Conservation (phyloP, 164 flowering plant species). For the Umbellularia californica region DNA sequence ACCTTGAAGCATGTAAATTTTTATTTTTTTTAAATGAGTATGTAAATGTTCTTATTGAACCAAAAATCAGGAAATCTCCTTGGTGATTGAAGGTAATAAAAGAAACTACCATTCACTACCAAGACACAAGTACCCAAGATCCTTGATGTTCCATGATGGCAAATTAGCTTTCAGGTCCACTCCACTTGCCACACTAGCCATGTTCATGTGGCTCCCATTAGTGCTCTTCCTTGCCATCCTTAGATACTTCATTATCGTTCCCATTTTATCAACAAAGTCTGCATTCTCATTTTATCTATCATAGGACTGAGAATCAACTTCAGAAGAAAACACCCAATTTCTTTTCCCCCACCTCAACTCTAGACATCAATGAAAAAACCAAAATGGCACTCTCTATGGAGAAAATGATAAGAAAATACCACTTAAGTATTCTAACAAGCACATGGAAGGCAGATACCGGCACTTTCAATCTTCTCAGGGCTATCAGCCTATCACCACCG, state of each 20-base stretch:
- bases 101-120: constrained; percentile 29
- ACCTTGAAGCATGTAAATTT: no score
- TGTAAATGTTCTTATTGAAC: not conserved
- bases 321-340: constrained; percentile 1
- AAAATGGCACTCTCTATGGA: constrained; percentile 34
- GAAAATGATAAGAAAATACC: constrained; percentile 24
- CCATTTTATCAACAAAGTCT: constrained; percentile 24
- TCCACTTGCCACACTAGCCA: constrained; percentile 25
- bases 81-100: constrained; percentile 30
- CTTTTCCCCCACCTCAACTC: not conserved
- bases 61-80: constrained; percentile 34
- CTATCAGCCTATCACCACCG: no score
- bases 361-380: not conserved
- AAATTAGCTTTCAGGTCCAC: constrained; percentile 49
- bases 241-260: constrained; percentile 11
- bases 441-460: no score
- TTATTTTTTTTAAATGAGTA: no score
- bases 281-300: constrained; percentile 12
- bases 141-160: constrained; percentile 65
- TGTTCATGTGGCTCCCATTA: constrained; percentile 56
- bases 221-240: constrained; percentile 28
- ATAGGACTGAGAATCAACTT: constrained; percentile 16
- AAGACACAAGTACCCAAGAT: constrained; percentile 41
- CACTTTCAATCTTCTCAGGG: no score
- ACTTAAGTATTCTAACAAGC: no score